Evolutionary conservation across 768 basidiomycete genomes (phyloP).

Genomic region (Hypholoma fasciculare): DNA sequence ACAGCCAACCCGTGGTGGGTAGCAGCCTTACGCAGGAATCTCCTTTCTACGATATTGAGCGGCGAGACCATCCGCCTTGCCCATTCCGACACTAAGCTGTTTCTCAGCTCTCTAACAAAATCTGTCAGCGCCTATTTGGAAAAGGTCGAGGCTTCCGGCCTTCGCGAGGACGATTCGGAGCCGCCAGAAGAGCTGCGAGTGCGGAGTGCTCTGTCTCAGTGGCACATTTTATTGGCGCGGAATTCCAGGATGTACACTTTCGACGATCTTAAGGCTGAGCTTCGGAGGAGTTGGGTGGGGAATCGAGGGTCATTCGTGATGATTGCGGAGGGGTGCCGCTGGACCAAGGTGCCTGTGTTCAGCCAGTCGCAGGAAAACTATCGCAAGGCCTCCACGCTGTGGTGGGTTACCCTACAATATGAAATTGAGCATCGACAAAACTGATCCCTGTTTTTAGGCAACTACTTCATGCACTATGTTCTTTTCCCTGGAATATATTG

Average conservation of each 20-base stretch:
- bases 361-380: constrained; percentile 5
- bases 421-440: neutral
- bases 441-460: neutral
- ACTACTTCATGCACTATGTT: constrained; percentile 19
- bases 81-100: constrained; percentile 32
- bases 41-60: constrained; percentile 36
- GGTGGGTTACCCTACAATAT: constrained; percentile 3
- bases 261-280: constrained; percentile 33
- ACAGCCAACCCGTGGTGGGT: constrained; percentile 37
- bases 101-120: constrained; percentile 23
- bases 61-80: constrained; percentile 42
- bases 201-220: constrained; percentile 26
- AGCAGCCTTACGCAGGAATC: constrained; percentile 31
- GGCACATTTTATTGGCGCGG: constrained; percentile 34
- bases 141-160: constrained; percentile 9
- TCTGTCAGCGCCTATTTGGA: constrained; percentile 5
- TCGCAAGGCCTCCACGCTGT: constrained; percentile 2
- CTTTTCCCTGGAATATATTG: constrained; percentile 30
- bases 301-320: constrained; percentile 40
- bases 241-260: constrained; percentile 39
- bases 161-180: constrained; percentile 12
- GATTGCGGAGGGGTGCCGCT: constrained; percentile 35
- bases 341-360: constrained; percentile 31
- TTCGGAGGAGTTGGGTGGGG: constrained; percentile 36
- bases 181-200: constrained; percentile 32